Base-by-base conservation (phyloP, 108 stramenopile species). In the Cyclotella baltica region DNA sequence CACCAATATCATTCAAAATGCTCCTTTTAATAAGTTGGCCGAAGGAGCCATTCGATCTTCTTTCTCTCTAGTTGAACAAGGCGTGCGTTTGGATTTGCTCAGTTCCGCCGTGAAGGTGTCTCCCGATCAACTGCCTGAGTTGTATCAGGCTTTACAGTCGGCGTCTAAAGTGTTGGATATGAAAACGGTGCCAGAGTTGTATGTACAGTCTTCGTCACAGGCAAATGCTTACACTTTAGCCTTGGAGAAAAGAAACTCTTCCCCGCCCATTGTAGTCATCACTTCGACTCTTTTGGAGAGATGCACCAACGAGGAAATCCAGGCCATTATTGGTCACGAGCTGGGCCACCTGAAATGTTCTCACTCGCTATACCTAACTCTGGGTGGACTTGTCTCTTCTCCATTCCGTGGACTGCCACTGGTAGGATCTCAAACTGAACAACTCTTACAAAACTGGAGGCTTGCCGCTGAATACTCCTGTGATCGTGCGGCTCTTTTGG, bases 261-360 rank as follows among this genome's bases (percentile, higher is more conserved):
- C 63, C 2, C 74, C 85, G 16, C 82, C 87, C 15, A 76, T 88
- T 20, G 80, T 87, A 2, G 88, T 89, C 34, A 71, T 89, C 18
- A 89, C 88, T 11, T 89, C 88, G 40, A 85, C 88, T 10, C 52
- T 87, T 43, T 28, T 89, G 13, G 88, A 89, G 37, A 67, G 79
- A 36, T 89, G 86, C 61, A 80, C 86, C n/a, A 63, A 70, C 31
- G 63, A 67, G 3, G 91, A 93, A 67, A 55, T 89, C 9, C 84
- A 90, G 67, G 87, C 90, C 23, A 87, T 92, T 20, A 74, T 93
- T 35, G 91, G 86, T 16, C 93, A 92, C 61, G 93, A 93, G 74
- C 73, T 91, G 33, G 90, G 91, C 5, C 90, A 93, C 79, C 50
- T 93, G 30, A 90, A 92, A 56, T 93, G 93, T 67, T 91, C 91